Base-by-base conservation (phyloP, 495 filamentous ascomycete species). In the Cercophora samala region DNA sequence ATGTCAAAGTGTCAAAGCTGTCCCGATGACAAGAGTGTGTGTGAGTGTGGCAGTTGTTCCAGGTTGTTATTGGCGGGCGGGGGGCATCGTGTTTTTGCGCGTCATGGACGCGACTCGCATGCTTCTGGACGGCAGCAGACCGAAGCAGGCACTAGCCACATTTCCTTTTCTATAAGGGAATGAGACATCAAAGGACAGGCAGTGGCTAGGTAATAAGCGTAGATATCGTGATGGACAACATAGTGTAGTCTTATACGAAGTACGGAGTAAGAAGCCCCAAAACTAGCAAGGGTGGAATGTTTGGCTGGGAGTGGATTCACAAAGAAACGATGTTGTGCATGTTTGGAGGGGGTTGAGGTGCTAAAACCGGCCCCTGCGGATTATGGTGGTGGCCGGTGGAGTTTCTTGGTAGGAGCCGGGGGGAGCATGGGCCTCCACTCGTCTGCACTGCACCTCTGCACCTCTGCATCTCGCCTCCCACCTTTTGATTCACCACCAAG, bases 101-200 rank as follows among this genome's bases (percentile, higher is more conserved):
- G 66, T 68, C 66, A 37, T 55, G 32, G n/a, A 68, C 66, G 66
- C 62, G 66, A 64, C 1, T 13, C 26, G 37, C 37, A 46, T 46
- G 37, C 37, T 46, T 46, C 11, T 13, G 11, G 37, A 46, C 37
- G 37, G 37, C 37, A 17, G 37, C 37, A 46, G 37, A 46, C 37
- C 37, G 37, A 46, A 46, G n/a, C 37, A 46, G 37, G 37, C 37
- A 46, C 37, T 46, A n/a, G n/a, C n/a, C n/a, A n/a, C n/a, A n/a
- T n/a, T n/a, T n/a, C n/a, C n/a, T n/a, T n/a, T n/a, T n/a, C n/a
- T n/a, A n/a, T n/a, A n/a, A n/a, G n/a, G n/a, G 26, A 4, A 29
- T 29, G 26, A 29, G 26, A 29, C 26, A 29, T 29, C 8, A 5
- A 29, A 8, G 26, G 26, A 8, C n/a, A 29, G 26, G 26, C n/a